Conservation (phyloP, 116 monocot genomes). For the Dioscorea cayenensis region DNA sequence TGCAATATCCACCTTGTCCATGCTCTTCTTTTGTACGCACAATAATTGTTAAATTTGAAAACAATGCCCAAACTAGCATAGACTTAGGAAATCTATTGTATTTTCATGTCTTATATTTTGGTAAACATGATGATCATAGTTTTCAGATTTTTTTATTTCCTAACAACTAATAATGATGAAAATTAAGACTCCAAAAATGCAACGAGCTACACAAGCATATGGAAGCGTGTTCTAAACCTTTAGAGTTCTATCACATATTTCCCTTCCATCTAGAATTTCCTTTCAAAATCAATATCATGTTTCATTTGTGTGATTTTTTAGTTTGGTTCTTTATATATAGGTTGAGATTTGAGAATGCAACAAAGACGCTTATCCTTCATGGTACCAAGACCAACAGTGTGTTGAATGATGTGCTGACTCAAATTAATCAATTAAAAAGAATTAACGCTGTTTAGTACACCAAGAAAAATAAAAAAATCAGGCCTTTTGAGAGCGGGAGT, state of each 20-base stretch:
- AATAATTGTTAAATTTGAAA: too few relatives aligned
- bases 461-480: slow-evolving; percentile 88
- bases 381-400: slow-evolving; percentile 70
- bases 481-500: too few relatives aligned
- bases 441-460: slow-evolving; percentile 56
- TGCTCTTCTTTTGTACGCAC: too few relatives aligned
- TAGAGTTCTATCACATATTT: background rate
- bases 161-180: too few relatives aligned
- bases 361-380: too few relatives aligned
- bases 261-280: background rate
- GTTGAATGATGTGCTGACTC: slow-evolving; percentile 53
- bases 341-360: slow-evolving; percentile 78
- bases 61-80: too few relatives aligned
- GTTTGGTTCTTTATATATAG: slow-evolving; percentile 12
- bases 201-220: background rate
- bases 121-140: too few relatives aligned
- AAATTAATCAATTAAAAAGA: slow-evolving; percentile 76
- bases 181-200: background rate
- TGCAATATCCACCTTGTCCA: too few relatives aligned
- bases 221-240: background rate
- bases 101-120: too few relatives aligned
- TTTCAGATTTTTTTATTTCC: too few relatives aligned
- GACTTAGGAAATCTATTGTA: too few relatives aligned
- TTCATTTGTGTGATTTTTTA: too few relatives aligned
- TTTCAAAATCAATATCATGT: background rate